These are phyloP conservation scores for Articulospora tetracladia DNA, from an alignment of 495 filamentous ascomycete species.

Conservation along the genomic window DNA sequence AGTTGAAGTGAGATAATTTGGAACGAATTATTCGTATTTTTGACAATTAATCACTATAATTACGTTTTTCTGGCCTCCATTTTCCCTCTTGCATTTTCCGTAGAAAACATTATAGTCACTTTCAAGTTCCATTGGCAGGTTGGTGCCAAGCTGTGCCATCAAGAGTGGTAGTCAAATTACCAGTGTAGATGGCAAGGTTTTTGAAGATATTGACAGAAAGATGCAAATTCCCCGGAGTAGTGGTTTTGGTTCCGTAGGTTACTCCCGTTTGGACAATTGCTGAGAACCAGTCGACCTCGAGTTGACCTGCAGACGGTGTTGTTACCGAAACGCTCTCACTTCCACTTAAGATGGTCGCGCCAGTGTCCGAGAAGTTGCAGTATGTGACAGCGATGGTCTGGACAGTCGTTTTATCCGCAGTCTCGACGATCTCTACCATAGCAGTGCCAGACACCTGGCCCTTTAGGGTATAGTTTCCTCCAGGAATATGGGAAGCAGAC, in stretches of 20 bases:
- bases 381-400: slow-evolving; percentile 17
- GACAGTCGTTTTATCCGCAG: slow-evolving; percentile 1
- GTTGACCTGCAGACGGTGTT: background rate
- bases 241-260: slow-evolving; percentile 16
- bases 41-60: too few relatives aligned
- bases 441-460: slow-evolving; percentile 15
- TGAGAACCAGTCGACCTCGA: slow-evolving; percentile 20
- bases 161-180: slow-evolving; percentile 23
- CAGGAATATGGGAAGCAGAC: background rate
- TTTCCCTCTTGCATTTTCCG: too few relatives aligned
- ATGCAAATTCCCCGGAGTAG: slow-evolving; percentile 24
- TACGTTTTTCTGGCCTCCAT: too few relatives aligned
- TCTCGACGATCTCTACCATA: background rate
- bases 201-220: slow-evolving; percentile 13
- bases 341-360: slow-evolving; percentile 17
- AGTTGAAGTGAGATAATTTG: too few relatives aligned
- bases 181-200: slow-evolving; percentile 20
- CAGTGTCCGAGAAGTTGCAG: slow-evolving; percentile 20
- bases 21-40: too few relatives aligned
- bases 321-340: slow-evolving; percentile 20
- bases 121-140: slow-evolving; percentile 17
- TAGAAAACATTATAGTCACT: too few relatives aligned
- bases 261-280: slow-evolving; percentile 13
- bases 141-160: slow-evolving; percentile 15
- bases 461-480: slow-evolving; percentile 19